Percentiles rank a stretch among this genome's conserved stretches.
Conservation (phyloP, 768 basidiomycete genomes). For the Neoboletus brunneissimus region DNA sequence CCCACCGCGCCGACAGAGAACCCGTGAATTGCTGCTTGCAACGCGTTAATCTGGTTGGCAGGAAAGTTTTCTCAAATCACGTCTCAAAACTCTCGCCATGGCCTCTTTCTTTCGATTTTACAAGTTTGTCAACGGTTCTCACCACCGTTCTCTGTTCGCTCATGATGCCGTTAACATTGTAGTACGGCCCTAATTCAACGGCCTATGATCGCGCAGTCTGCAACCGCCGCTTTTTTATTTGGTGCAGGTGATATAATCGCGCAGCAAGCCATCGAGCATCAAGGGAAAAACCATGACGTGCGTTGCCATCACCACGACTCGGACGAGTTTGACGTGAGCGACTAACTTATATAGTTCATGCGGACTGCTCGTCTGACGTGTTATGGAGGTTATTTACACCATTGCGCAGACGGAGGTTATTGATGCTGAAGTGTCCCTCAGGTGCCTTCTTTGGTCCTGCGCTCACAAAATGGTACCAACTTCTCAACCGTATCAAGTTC, state of each 20-base stretch:
- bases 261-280: slow-evolving; percentile 78
- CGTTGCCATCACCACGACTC: slow-evolving; percentile 22
- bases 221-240: slow-evolving; percentile 65
- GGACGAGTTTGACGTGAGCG: background rate
- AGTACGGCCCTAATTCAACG: slow-evolving; percentile 60
- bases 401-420: background rate
- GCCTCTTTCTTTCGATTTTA: slow-evolving; percentile 44
- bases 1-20: background rate
- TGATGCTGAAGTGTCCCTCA: slow-evolving; percentile 14
- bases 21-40: background rate
- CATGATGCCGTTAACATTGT: slow-evolving; percentile 12
- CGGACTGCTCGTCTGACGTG: slow-evolving; percentile 64
- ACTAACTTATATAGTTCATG: slow-evolving; percentile 39
- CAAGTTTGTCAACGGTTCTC: slow-evolving; percentile 31
- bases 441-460: slow-evolving; percentile 77
- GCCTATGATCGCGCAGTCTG: slow-evolving; percentile 59
- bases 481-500: slow-evolving; percentile 71
- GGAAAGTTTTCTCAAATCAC: background rate
- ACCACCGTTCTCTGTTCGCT: background rate
- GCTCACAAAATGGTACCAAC: slow-evolving; percentile 78
- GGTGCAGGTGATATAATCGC: slow-evolving; percentile 79
- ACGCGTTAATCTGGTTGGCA: background rate
- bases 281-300: slow-evolving; percentile 74
- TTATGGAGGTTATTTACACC: slow-evolving; percentile 56
- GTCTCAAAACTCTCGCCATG: slow-evolving; percentile 29